These are phyloP conservation scores for Inga laurina DNA, from an alignment of 306 rosid genomes.

Conservation along the genomic window DNA sequence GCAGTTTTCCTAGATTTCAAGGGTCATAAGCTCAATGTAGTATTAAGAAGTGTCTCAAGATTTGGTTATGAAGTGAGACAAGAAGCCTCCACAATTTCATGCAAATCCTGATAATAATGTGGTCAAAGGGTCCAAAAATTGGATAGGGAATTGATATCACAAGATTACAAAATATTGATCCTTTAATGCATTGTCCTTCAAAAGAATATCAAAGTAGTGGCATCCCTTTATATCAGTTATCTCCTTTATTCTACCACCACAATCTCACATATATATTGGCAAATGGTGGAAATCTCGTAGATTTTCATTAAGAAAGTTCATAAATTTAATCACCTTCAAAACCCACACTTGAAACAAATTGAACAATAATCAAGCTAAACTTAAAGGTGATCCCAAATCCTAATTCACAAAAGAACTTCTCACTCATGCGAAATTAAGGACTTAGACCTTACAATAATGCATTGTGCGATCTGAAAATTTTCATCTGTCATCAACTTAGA, in stretches of 20 bases:
- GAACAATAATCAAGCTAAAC: not conserved
- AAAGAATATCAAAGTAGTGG: not conserved
- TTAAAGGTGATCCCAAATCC: not conserved
- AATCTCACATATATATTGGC: not conserved
- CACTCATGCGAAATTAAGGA: not conserved
- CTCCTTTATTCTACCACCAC: not conserved
- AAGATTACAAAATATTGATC: not conserved
- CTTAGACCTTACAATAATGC: not conserved
- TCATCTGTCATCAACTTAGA: no score
- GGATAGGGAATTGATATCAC: not conserved
- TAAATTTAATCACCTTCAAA: not conserved
- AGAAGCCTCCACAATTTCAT: conserved; percentile 4
- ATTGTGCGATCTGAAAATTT: no score
- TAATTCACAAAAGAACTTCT: not conserved
- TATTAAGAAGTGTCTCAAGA: not conserved
- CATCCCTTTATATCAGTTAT: not conserved
- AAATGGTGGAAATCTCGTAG: not conserved
- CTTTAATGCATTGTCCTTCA: not conserved
- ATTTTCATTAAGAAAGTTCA: not conserved
- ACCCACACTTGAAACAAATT: conserved; percentile 1
- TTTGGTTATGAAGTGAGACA: not conserved
- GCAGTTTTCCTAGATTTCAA: conserved; percentile 16
- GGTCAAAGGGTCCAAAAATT: conserved; percentile 16
- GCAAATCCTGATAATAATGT: not conserved
- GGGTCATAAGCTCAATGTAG: not conserved